phyloP scores from a whole-genome alignment of 2,329 filamentous ascomycete genomes.

The Venturia asperata region DNA sequence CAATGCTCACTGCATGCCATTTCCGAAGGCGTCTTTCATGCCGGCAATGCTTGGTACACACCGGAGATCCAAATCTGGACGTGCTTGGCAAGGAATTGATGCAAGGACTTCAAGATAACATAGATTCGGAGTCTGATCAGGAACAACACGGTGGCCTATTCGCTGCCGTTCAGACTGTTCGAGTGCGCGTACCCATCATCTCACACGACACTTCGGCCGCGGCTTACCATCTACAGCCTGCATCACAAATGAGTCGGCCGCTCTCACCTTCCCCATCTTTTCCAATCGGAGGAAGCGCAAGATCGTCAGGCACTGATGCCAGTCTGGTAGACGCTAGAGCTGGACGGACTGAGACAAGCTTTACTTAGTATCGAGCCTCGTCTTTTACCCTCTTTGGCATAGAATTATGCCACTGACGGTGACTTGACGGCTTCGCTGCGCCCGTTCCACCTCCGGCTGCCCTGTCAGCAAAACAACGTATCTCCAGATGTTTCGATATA shows the following conservation, averaged over 20 bases:
- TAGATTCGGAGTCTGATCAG: not conserved
- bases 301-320: not conserved
- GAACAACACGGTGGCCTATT: not conserved
- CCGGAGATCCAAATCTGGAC: not conserved
- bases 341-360: not conserved
- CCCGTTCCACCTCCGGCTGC: not conserved
- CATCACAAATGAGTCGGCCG: not conserved
- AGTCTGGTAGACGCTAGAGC: not conserved
- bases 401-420: not conserved
- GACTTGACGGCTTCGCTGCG: not conserved
- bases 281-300: not conserved
- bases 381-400: not conserved
- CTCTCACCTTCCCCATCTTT: not conserved
- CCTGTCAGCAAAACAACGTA: constrained; percentile 2
- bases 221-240: not conserved
- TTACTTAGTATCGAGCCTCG: not conserved
- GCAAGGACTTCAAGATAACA: not conserved
- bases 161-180: not conserved
- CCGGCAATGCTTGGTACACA: too few species aligned
- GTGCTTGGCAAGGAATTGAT: not conserved
- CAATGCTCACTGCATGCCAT: not conserved
- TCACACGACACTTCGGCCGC: not conserved
- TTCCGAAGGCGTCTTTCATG: too few species aligned
- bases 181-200: not conserved
- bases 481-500: not conserved